phyloP scores from a whole-genome alignment of 345 rosid species.

The Citrus mangshanensis region DNA sequence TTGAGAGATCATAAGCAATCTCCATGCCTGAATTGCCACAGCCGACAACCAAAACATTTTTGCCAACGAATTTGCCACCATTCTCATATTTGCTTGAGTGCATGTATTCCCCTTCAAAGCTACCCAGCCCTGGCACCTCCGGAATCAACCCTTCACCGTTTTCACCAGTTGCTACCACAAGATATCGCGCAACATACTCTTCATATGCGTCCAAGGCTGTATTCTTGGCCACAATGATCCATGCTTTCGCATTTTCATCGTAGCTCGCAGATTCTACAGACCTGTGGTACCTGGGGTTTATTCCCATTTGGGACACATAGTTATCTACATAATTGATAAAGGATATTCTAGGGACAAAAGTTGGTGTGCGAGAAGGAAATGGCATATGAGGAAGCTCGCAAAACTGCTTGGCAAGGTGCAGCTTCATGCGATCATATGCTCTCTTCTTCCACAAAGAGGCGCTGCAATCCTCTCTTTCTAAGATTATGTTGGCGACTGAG shows the following conservation, averaged over 20 bases:
- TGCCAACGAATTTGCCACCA: conserved; percentile 16
- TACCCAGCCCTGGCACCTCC: conserved; percentile 30
- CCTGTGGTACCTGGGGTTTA: conserved; percentile 28
- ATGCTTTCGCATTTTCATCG: conserved; percentile 7
- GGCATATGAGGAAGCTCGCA: conserved; percentile 53
- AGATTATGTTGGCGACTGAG: conserved; percentile 34
- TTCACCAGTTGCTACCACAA: conserved; percentile 56
- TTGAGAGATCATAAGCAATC: conserved; percentile 49
- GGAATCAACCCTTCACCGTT: conserved; percentile 40
- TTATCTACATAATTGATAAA: conserved; percentile 49
- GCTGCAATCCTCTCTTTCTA: conserved; percentile 51
- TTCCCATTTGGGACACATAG: conserved; percentile 33
- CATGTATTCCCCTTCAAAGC: conserved; percentile 35
- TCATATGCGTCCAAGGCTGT: neutral
- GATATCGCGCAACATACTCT: conserved; percentile 30
- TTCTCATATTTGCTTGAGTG: conserved; percentile 46
- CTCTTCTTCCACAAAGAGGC: conserved; percentile 58
- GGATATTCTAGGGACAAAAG: conserved; percentile 33
- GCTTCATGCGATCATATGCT: conserved; percentile 47
- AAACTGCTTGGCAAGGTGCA: conserved; percentile 51
- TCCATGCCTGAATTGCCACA: conserved; percentile 71
- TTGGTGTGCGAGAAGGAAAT: conserved; percentile 31
- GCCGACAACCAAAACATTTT: conserved; percentile 57
- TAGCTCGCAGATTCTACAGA: conserved; percentile 24
- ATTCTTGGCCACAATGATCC: conserved; percentile 38